Evolutionary conservation across 169 alveolate genomes (phyloP).

Genomic region (Cryptosporidium meleagridis): DNA sequence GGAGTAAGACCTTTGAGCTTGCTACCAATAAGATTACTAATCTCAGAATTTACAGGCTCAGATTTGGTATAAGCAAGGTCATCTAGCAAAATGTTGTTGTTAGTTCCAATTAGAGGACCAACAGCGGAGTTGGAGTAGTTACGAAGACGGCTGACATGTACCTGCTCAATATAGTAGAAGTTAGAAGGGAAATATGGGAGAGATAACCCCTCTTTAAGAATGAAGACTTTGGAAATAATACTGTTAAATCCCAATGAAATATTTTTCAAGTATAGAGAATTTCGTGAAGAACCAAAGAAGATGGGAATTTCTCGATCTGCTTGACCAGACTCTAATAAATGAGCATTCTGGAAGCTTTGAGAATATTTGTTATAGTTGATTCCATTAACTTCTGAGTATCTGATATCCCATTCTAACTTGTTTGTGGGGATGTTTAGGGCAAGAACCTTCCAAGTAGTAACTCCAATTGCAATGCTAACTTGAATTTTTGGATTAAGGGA

Average conservation of each 20-base stretch:
- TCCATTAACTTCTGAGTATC: conserved; percentile 53
- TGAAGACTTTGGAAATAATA: conserved; percentile 47
- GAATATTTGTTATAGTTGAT: neutral
- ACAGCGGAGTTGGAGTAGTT: conserved; percentile 50
- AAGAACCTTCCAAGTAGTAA: conserved; percentile 48
- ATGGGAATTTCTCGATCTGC: neutral
- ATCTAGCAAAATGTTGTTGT: conserved; percentile 13
- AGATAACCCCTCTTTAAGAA: conserved; percentile 15
- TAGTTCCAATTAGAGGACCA: conserved; percentile 55
- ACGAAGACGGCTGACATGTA: conserved; percentile 12
- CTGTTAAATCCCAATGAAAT: conserved; percentile 6
- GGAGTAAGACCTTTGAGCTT: conserved; percentile 34
- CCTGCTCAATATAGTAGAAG: conserved; percentile 38
- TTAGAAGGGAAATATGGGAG: conserved; percentile 51
- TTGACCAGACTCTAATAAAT: neutral
- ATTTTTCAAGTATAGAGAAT: conserved; percentile 29
- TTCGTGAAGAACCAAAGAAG: conserved; percentile 61
- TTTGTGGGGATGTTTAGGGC: conserved; percentile 27
- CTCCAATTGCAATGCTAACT: conserved; percentile 40
- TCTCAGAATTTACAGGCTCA: neutral
- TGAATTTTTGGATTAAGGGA: neutral
- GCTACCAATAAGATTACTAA: neutral
- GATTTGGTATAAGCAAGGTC: conserved; percentile 1
- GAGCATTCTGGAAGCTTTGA: neutral
- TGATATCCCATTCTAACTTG: conserved; percentile 43